Conservation (phyloP, 192 early-diverging fungal species). For the Coemansia sp. region DNA sequence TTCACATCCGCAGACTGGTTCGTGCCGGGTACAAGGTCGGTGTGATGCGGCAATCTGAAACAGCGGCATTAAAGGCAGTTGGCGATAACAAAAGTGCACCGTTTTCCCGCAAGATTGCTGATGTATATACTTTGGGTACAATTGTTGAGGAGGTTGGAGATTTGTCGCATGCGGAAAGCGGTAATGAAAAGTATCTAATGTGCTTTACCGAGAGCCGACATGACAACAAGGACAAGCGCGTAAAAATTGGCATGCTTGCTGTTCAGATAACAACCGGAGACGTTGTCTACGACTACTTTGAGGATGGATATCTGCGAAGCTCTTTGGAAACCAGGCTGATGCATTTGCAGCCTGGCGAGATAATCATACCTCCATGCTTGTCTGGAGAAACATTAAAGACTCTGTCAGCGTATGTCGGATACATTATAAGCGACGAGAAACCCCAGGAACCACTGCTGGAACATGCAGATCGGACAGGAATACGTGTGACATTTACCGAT, state of each 20-base stretch:
- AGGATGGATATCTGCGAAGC: slow-evolving; percentile 28
- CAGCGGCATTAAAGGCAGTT: slow-evolving; percentile 80
- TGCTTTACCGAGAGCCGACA: slow-evolving; percentile 65
- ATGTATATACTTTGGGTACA: slow-evolving; percentile 85
- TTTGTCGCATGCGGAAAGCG: slow-evolving; percentile 64
- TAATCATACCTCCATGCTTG: slow-evolving; percentile 20
- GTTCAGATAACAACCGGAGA: slow-evolving; percentile 89
- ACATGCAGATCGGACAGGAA: slow-evolving; percentile 60
- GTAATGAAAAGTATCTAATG: slow-evolving; percentile 79
- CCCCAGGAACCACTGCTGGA: slow-evolving; percentile 33
- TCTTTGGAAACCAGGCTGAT: slow-evolving; percentile 43
- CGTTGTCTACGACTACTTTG: slow-evolving; percentile 59
- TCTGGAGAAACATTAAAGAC: slow-evolving; percentile 21
- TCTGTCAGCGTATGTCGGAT: slow-evolving; percentile 38
- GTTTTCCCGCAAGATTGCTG: slow-evolving; percentile 79
- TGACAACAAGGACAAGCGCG: slow-evolving; percentile 13
- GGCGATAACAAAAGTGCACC: slow-evolving; percentile 71
- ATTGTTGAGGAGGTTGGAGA: slow-evolving; percentile 82
- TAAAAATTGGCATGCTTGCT: slow-evolving; percentile 75
- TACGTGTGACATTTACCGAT: slow-evolving; percentile 33
- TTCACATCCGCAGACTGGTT: slow-evolving; percentile 83
- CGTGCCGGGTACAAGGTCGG: slow-evolving; percentile 85
- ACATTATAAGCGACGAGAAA: slow-evolving; percentile 51
- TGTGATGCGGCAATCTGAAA: slow-evolving; percentile 80
- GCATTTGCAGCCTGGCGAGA: slow-evolving; percentile 40